phyloP scores from a whole-genome alignment of 2,329 filamentous ascomycete species.

The Ophiostoma perfectum region DNA sequence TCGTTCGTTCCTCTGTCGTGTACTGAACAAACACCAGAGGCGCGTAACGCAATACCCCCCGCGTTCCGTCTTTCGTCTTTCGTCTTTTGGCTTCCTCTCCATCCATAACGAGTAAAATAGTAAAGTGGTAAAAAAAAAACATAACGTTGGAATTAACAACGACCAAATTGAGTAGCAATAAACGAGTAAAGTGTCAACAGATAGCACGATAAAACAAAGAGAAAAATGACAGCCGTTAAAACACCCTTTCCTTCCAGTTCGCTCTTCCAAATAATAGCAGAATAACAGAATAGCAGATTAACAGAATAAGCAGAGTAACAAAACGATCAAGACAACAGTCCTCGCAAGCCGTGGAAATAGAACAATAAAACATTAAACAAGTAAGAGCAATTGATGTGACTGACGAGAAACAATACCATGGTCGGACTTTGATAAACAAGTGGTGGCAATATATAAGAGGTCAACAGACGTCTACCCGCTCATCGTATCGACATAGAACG shows the following conservation, averaged over 20 bases:
- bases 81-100: too few species aligned
- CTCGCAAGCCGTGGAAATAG: neutral
- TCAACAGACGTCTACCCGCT: too few species aligned
- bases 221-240: neutral
- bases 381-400: neutral
- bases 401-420: too few species aligned
- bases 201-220: neutral
- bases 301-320: neutral
- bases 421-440: too few species aligned
- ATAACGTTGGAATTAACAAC: neutral
- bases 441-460: neutral
- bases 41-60: too few species aligned
- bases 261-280: conserved; percentile 5
- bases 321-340: neutral
- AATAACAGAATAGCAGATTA: neutral
- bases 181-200: neutral
- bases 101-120: too few species aligned
- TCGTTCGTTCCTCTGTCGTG: neutral
- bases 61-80: too few species aligned
- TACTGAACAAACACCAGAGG: neutral
- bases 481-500: too few species aligned
- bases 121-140: too few species aligned
- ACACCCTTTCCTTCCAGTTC: neutral
- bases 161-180: neutral
- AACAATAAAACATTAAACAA: neutral